Base-by-base conservation (phyloP, 371 early-diverging fungal genomes). In the Lichtheimia ornata region DNA sequence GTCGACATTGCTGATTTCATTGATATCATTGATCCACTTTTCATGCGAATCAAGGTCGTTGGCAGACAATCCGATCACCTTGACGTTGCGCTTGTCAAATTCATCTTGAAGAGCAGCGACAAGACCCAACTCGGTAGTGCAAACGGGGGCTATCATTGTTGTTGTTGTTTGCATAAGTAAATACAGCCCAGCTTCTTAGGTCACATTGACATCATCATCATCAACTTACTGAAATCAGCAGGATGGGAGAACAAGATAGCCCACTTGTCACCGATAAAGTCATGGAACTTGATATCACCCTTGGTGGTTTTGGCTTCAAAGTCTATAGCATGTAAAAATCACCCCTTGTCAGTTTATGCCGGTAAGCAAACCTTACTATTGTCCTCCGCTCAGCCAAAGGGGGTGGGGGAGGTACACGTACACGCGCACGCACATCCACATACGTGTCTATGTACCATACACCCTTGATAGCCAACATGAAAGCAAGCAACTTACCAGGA, bases 221-320 rank as follows among this genome's bases (percentile, higher is more conserved):
- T 22, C 3, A 2, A 77, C 83, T 73, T 79, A 88, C 90, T 95
- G 63, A 95, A 97, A 81, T 95, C 96, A 61, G 94, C 95, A 27
- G 96, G 97, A 72, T 96, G 96, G 41, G 96, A 95, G 81, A 97
- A 97, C 35, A 97, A 88, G 53, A 96, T 81, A 50, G 87, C 90
- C 97, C 97, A 97, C 17, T 88, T 84, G 66, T 85, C 85, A 60
- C 89, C 89, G 59, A 95, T 90, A 61, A 84, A 95, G 13, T 89
- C 84, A 73, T 97, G 96, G 86, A 97, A 95, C 66, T 88, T 82
- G 81, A 97, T 91, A 22, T 71, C 71, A 62, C 97, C 96, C 66
- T 88, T 66, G 35, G 97, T 97, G 59, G 96, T 93, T 59, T 89
- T 67, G 54, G 94, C 94, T 50, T 79, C 73, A 67, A 97, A 97